Percentiles rank a stretch among this genome's conserved stretches.
These are phyloP conservation scores for Albophoma yamanashiensis DNA, from an alignment of 2,329 filamentous ascomycete genomes.

Conservation along the genomic window DNA sequence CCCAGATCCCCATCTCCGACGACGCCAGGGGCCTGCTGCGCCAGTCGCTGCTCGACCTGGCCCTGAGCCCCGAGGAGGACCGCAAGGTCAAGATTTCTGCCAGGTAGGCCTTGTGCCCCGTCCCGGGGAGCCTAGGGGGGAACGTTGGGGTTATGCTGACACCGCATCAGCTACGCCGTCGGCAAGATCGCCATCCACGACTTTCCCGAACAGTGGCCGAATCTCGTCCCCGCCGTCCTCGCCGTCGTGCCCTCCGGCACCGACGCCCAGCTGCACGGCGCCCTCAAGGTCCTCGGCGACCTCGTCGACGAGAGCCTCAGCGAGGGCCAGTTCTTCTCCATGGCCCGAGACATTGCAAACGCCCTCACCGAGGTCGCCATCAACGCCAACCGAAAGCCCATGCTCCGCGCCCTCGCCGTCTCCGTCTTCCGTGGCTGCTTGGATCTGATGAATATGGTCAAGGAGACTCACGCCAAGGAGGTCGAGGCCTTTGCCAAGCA, in stretches of 20 bases:
- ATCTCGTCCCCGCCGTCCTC: constrained; percentile 71
- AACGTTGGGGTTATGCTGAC: neutral
- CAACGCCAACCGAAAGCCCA: constrained; percentile 62
- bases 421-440: constrained; percentile 88
- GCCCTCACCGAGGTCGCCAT: constrained; percentile 74
- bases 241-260: constrained; percentile 64
- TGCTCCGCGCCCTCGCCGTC: constrained; percentile 73
- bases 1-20: constrained; percentile 58
- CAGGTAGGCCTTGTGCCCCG: constrained; percentile 45
- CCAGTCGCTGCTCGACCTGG: constrained; percentile 64
- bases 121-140: neutral
- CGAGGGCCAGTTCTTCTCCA: constrained; percentile 88
- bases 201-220: constrained; percentile 93
- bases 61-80: constrained; percentile 61
- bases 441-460: constrained; percentile 91
- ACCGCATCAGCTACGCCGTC: constrained; percentile 49
- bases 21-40: constrained; percentile 64
- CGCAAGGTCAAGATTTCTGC: constrained; percentile 83
- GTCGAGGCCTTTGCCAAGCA: constrained; percentile 87
- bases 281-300: constrained; percentile 77
- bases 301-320: constrained; percentile 88
- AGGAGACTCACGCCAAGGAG: constrained; percentile 79
- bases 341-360: constrained; percentile 76
- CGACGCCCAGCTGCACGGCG: constrained; percentile 77
- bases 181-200: constrained; percentile 91